These are phyloP conservation scores for Penstemon davidsonii DNA, from an alignment of 257 asterid species.

Conservation along the genomic window DNA sequence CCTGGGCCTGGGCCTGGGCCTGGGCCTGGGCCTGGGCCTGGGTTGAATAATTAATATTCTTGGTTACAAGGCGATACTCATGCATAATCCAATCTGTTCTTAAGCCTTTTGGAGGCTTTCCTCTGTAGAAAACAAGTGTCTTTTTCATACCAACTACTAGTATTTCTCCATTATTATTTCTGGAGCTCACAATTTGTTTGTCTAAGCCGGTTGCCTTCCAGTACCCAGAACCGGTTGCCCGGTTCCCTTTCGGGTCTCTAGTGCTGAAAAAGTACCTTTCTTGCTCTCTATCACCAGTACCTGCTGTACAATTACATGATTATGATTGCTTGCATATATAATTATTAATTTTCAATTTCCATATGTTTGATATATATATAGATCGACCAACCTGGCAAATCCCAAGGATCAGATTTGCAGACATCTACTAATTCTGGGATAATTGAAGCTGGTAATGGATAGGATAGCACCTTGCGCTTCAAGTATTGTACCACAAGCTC, in stretches of 20 bases:
- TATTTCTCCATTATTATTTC: not conserved
- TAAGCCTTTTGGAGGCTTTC: conserved; percentile 56
- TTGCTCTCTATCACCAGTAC: conserved; percentile 46
- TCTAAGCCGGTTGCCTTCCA: conserved; percentile 70
- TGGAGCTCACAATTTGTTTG: conserved; percentile 41
- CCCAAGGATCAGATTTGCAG: conserved; percentile 95
- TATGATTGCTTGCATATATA: too few species aligned
- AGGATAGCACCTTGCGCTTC: conserved; percentile 71
- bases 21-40: conserved; percentile 1
- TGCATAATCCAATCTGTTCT: conserved; percentile 71
- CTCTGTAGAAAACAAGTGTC: conserved; percentile 62
- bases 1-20: conserved; percentile 31
- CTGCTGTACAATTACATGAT: too few species aligned
- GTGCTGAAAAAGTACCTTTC: conserved; percentile 68
- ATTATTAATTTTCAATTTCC: too few species aligned
- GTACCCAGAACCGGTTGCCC: conserved; percentile 67
- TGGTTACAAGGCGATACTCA: conserved; percentile 46
- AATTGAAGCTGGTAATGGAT: conserved; percentile 76
- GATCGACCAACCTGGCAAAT: conserved; percentile 52
- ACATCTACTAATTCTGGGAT: conserved; percentile 69
- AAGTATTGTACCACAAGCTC: conserved; percentile 88
- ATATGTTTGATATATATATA: too few species aligned
- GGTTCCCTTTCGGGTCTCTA: conserved; percentile 55
- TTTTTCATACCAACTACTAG: conserved; percentile 56
- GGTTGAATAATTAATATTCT: too few species aligned